phyloP scores from a whole-genome alignment of 495 filamentous ascomycete species.

The Aspergillus ellipticus region DNA sequence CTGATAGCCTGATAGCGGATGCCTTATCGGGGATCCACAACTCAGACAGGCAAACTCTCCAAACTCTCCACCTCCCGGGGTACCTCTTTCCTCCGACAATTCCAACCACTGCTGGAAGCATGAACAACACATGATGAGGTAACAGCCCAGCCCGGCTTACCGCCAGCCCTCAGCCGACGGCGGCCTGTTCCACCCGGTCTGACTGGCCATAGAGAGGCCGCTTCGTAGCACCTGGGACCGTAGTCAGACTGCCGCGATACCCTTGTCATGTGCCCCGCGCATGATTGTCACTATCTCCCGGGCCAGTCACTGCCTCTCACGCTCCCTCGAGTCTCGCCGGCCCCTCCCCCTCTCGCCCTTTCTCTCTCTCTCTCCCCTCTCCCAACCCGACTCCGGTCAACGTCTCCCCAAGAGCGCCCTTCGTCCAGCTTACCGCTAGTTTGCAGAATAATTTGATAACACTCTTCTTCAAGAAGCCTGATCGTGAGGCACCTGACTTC shows the following conservation, averaged over 20 bases:
- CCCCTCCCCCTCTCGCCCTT: background rate
- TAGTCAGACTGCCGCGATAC: background rate
- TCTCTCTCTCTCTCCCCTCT: background rate
- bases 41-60: too few relatives aligned
- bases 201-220: background rate
- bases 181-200: background rate
- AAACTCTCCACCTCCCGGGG: background rate
- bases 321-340: background rate
- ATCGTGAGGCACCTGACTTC: constrained; percentile 13
- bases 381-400: background rate
- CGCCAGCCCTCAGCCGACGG: background rate
- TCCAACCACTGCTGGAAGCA: background rate
- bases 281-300: constrained; percentile 1
- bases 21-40: background rate
- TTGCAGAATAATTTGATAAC: background rate
- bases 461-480: too few relatives aligned
- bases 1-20: constrained; percentile 1
- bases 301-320: constrained; percentile 2
- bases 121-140: constrained; percentile 8
- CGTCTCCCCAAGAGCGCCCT: background rate
- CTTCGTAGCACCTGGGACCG: background rate
- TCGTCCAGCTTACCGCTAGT: constrained; percentile 7
- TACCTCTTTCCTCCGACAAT: background rate
- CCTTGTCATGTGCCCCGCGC: constrained; percentile 23
- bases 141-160: background rate